These are phyloP conservation scores for Aureobasidium lini DNA, from an alignment of 2,329 filamentous ascomycete species.

Conservation along the genomic window DNA sequence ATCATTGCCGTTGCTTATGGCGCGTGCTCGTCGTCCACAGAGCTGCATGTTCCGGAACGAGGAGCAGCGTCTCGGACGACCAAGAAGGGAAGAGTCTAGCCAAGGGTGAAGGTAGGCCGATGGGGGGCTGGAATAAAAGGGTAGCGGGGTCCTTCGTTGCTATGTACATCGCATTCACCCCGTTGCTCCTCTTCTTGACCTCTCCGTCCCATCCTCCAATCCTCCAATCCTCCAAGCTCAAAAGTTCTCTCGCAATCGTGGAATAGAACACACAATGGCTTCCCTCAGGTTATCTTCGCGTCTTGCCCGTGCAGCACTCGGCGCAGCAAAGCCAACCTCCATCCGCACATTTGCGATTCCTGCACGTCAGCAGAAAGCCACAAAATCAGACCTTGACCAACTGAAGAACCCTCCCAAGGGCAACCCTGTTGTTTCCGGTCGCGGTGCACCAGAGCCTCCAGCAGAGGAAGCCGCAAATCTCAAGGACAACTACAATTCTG, in stretches of 20 bases:
- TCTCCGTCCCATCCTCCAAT: too few relatives aligned
- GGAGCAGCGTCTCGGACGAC: slow-evolving; percentile 5
- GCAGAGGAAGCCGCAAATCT: slow-evolving; percentile 24
- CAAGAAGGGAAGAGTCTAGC: background rate
- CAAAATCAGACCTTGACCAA: slow-evolving; percentile 7
- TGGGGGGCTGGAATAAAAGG: background rate
- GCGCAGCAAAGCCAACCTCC: background rate
- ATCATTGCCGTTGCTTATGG: background rate
- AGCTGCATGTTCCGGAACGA: background rate
- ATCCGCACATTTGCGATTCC: background rate
- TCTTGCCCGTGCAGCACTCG: background rate
- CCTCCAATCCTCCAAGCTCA: background rate
- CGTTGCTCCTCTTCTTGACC: background rate
- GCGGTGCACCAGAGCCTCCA: slow-evolving; percentile 25
- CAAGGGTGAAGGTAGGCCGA: background rate
- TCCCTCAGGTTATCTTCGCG: background rate
- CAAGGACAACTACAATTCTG: slow-evolving; percentile 25
- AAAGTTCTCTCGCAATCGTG: background rate
- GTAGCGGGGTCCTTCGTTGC: background rate
- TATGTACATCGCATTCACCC: background rate
- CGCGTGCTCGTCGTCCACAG: background rate
- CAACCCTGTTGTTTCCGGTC: slow-evolving; percentile 24
- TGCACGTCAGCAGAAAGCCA: background rate
- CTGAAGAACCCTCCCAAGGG: slow-evolving; percentile 25
- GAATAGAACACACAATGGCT: background rate